A percentile compares a stretch with the other conserved stretches of the same genome.
Conservation (phyloP, 805 yeast species). For the Wickerhamiella musiphila region DNA sequence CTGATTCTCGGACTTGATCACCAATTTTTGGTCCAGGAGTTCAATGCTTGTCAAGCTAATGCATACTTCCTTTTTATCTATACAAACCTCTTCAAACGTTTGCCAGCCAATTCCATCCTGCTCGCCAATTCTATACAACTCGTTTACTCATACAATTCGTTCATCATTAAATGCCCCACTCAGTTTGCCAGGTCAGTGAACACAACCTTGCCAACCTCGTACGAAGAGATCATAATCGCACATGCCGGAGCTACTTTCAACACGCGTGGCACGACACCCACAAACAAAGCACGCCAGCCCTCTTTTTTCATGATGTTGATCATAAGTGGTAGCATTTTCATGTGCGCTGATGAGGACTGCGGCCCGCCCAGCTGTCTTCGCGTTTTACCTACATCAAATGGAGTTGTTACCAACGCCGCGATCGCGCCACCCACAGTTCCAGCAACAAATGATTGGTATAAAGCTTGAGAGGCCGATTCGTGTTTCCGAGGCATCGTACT, state of each 20-base stretch:
- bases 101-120: background rate
- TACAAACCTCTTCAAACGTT: background rate
- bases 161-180: background rate
- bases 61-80: too few species aligned
- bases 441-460: conserved; percentile 36
- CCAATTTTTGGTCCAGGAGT: too few species aligned
- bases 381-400: conserved; percentile 95
- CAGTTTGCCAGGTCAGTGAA: conserved; percentile 7
- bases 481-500: conserved; percentile 1
- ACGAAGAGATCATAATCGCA: conserved; percentile 94
- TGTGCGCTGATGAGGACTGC: conserved; percentile 13
- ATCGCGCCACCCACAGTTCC: conserved; percentile 73
- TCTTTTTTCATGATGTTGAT: conserved; percentile 46
- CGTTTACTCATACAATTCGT: background rate
- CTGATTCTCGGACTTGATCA: too few species aligned
- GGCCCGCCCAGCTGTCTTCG: conserved; percentile 54
- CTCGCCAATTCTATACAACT: background rate
- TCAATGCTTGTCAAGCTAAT: too few species aligned
- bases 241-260: conserved; percentile 92
- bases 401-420: conserved; percentile 80
- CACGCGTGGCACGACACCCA: conserved; percentile 73
- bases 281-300: conserved; percentile 70
- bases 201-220: conserved; percentile 71
- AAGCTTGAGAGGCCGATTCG: conserved; percentile 13
- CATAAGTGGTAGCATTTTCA: conserved; percentile 53